Base-by-base conservation (phyloP, 371 early-diverging fungal genomes). In the Mortierella sp. region DNA sequence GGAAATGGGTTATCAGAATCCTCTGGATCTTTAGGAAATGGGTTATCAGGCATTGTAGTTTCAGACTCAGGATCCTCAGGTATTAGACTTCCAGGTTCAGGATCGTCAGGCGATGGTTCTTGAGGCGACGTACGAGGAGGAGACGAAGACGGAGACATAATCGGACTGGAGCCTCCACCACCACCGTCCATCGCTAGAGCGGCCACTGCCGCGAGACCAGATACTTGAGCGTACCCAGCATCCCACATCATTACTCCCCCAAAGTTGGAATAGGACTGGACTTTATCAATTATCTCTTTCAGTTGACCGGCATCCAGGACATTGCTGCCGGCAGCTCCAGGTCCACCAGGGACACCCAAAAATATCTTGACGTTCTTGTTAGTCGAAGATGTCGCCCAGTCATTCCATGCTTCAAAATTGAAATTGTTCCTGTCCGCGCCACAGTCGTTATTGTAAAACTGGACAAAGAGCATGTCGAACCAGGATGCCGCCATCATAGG, bases 401-500 rank as follows among this genome's bases (percentile, higher is more conserved):
- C 70, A 70, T 89, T 83, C 90, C 90, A 89, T 21, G 65, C 64
- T 5, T 76, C 83, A 75, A 81, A 90, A 68, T 90, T 91, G 67
- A 91, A 90, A 50, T 76, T 81, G 21, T 70, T 76, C 1, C 63
- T 56, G 34, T 81, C 73, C 14, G 82, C 64, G 4, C 86, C 83
- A 42, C 88, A 89, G 48, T 80, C 85, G 64, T 89, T 90, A 81
- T 91, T 91, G 80, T 91, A 91, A 66, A 90, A 91, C 80, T 91
- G 91, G n/a, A 90, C 84, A 53, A 64, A 84, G n/a, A 91, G 82
- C 64, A 68, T 44, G 42, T 79, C 79, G 9, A 72, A 48, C 56
- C 56, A 58, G 21, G 62, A 50, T 1, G 42, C n/a, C 4, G 50
- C 42, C 32, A 79, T 24, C 28, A 60, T 54, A 3, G 54, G 43